These are phyloP conservation scores for Dacryopinax primogenitus DNA, from an alignment of 768 basidiomycete species.

Conservation along the genomic window DNA sequence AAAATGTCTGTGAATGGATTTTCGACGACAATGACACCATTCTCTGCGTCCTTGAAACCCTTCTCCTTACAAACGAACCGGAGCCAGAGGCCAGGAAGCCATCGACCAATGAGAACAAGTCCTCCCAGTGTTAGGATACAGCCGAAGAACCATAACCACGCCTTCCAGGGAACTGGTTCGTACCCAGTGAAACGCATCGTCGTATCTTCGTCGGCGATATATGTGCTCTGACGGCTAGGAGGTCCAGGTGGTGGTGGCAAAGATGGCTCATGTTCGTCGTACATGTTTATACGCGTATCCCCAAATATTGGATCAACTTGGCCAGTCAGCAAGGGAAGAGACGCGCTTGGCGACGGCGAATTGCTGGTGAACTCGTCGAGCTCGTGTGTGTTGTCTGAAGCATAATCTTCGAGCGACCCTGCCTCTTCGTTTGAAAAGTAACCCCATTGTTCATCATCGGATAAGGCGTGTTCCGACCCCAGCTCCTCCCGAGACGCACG, in stretches of 20 bases:
- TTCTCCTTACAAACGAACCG: slow-evolving; percentile 72
- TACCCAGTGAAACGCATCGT: slow-evolving; percentile 81
- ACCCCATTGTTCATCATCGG: slow-evolving; percentile 66
- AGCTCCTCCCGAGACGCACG: background rate
- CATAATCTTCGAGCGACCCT: slow-evolving; percentile 46
- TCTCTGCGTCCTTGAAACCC: slow-evolving; percentile 55
- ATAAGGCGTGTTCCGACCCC: background rate
- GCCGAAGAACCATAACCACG: slow-evolving; percentile 54
- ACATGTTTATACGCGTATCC: slow-evolving; percentile 71
- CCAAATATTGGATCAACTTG: slow-evolving; percentile 63
- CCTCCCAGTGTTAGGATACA: slow-evolving; percentile 59
- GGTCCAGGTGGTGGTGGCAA: slow-evolving; percentile 62
- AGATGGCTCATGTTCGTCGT: slow-evolving; percentile 41
- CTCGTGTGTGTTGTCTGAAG: background rate
- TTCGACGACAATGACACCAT: slow-evolving; percentile 83
- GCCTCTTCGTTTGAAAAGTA: slow-evolving; percentile 79
- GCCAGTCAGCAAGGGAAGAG: slow-evolving; percentile 51
- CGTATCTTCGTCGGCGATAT: slow-evolving; percentile 79
- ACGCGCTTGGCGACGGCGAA: slow-evolving; percentile 43
- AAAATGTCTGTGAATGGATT: slow-evolving; percentile 72
- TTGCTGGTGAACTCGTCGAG: slow-evolving; percentile 4
- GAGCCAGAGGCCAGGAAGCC: slow-evolving; percentile 89
- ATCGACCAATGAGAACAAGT: slow-evolving; percentile 72
- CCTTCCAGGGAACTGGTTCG: slow-evolving; percentile 49
- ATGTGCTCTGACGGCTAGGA: slow-evolving; percentile 73